Evolutionary conservation across 805 yeast species (phyloP).

Genomic region (Priceomyces fermenticarens): DNA sequence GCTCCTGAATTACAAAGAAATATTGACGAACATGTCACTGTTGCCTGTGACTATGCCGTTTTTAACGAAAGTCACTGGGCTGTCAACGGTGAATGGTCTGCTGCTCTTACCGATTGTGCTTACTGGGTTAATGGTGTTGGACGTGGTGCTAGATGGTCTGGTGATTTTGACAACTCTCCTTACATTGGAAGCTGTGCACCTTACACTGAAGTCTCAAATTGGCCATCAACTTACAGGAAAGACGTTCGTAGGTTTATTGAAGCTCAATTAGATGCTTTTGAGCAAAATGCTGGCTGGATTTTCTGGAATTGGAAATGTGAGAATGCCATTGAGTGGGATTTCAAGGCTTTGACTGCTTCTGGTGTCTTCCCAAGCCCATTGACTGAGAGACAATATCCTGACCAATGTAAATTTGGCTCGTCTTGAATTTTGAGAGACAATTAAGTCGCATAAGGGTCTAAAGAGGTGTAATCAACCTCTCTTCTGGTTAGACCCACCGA

Average conservation of each 20-base stretch:
- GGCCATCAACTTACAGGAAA: constrained; percentile 56
- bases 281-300: constrained; percentile 79
- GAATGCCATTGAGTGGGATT: constrained; percentile 80
- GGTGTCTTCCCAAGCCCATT: constrained; percentile 83
- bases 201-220: constrained; percentile 32
- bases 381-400: constrained; percentile 60
- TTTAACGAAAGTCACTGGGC: constrained; percentile 65
- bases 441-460: too few relatives aligned
- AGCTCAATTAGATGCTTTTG: constrained; percentile 85
- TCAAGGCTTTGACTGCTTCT: constrained; percentile 52
- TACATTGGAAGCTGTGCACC: constrained; percentile 60
- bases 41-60: constrained; percentile 32
- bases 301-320: constrained; percentile 96
- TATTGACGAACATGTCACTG: constrained; percentile 58
- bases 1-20: constrained; percentile 54
- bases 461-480: not conserved
- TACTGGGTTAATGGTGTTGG: constrained; percentile 86
- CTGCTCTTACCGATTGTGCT: constrained; percentile 90
- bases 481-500: not conserved
- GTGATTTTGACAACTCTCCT: constrained; percentile 42
- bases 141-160: constrained; percentile 79
- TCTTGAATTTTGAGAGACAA: too few relatives aligned
- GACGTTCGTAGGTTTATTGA: constrained; percentile 72
- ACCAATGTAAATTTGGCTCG: constrained; percentile 50
- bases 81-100: constrained; percentile 85